Conservation (phyloP, 441 rosid genomes). For the Raphanus hybrid region DNA sequence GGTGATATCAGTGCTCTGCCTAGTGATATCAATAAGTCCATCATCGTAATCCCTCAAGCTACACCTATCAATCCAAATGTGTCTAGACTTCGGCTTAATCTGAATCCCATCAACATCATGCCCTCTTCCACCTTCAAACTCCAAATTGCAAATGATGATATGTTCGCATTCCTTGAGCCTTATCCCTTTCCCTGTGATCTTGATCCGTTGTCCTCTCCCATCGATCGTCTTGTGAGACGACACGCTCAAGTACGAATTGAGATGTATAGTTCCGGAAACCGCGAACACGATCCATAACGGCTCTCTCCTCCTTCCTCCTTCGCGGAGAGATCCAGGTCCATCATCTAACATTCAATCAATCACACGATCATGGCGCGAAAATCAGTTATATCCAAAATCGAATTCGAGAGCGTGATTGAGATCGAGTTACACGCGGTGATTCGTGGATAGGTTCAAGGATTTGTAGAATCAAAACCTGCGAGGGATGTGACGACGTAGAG, state of each 20-base stretch:
- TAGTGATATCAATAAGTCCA: constrained; percentile 68
- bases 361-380: not conserved
- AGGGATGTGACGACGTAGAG: constrained; percentile 32
- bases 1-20: constrained; percentile 67
- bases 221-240: constrained; percentile 70
- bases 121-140: constrained; percentile 77
- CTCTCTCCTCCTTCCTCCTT: constrained; percentile 62
- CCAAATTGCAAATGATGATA: constrained; percentile 60
- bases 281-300: constrained; percentile 68
- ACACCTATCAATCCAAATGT: constrained; percentile 75
- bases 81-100: constrained; percentile 64
- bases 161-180: constrained; percentile 69
- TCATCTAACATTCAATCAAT: constrained; percentile 32
- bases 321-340: constrained; percentile 66
- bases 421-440: not conserved
- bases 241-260: constrained; percentile 58
- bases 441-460: not conserved
- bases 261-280: constrained; percentile 62
- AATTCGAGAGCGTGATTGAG: not conserved
- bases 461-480: not conserved
- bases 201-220: constrained; percentile 61
- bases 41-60: constrained; percentile 67
- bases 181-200: constrained; percentile 62
- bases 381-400: no score
- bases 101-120: constrained; percentile 78